Conservation (phyloP, 768 basidiomycete species). For the Lentinula guzmanii region DNA sequence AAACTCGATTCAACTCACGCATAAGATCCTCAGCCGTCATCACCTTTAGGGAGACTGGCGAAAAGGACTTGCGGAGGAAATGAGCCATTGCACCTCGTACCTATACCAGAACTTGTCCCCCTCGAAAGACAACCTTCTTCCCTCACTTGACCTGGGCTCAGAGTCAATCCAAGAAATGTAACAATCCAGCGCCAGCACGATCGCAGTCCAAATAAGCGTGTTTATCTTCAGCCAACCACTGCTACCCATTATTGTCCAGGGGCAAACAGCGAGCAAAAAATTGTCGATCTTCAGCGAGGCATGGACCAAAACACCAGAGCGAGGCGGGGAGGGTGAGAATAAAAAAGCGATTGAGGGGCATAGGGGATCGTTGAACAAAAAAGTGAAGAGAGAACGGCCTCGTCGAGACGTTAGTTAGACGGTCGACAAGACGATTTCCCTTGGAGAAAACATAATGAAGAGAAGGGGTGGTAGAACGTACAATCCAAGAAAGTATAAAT, state of each 20-base stretch:
- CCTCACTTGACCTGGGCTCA: background rate
- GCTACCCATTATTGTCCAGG: slow-evolving; percentile 16
- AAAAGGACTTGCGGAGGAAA: background rate
- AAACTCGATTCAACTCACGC: slow-evolving; percentile 1
- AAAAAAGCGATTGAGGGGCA: slow-evolving; percentile 11
- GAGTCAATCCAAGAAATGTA: no score
- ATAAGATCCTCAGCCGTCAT: background rate
- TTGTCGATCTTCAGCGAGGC: background rate
- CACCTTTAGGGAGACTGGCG: slow-evolving; percentile 2
- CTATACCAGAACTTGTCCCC: background rate
- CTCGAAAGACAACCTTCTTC: background rate
- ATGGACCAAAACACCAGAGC: slow-evolving; percentile 1
- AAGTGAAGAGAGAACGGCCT: slow-evolving; percentile 15
- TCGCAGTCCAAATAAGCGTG: background rate
- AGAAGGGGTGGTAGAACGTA: background rate
- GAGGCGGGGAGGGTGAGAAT: slow-evolving; percentile 12
- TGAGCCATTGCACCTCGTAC: background rate
- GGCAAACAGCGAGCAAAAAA: slow-evolving; percentile 19
- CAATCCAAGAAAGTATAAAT: slow-evolving; percentile 9
- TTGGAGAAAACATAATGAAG: slow-evolving; percentile 7
- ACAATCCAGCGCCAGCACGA: background rate
- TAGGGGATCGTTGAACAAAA: slow-evolving; percentile 18
- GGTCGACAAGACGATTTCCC: slow-evolving; percentile 21
- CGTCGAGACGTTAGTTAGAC: slow-evolving; percentile 40
- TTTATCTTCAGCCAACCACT: slow-evolving; percentile 2